Conservation (phyloP, 2,329 filamentous ascomycete species). For the Aspergillus tamarii region DNA sequence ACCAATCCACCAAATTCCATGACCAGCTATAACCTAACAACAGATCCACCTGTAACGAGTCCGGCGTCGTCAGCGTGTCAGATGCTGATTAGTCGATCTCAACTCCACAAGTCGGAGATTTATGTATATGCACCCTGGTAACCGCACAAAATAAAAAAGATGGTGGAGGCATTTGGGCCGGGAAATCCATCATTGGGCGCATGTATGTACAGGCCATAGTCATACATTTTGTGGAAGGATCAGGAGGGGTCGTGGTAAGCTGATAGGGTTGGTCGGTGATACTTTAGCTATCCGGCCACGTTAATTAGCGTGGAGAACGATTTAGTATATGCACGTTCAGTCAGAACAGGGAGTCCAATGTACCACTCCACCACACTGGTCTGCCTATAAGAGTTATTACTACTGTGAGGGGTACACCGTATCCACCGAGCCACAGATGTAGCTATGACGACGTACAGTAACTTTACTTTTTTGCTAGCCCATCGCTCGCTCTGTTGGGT, state of each 20-base stretch:
- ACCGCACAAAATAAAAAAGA: background rate
- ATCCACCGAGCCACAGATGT: slow-evolving; percentile 1
- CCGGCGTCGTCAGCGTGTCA: slow-evolving; percentile 16
- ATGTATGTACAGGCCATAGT: background rate
- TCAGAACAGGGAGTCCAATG: background rate
- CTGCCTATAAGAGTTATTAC: background rate
- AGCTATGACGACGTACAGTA: background rate
- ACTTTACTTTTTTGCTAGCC: background rate
- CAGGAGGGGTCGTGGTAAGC: background rate
- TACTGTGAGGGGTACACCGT: background rate
- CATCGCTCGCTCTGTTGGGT: background rate
- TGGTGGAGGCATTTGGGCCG: slow-evolving; percentile 1
- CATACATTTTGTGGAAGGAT: background rate
- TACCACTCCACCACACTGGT: background rate
- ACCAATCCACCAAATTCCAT: background rate
- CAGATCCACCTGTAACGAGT: background rate
- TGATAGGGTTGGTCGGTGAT: background rate
- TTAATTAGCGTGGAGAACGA: background rate
- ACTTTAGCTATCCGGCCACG: background rate
- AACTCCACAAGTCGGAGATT: slow-evolving; percentile 1
- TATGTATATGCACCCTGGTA: slow-evolving; percentile 2
- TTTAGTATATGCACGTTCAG: background rate
- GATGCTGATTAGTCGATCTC: slow-evolving; percentile 20
- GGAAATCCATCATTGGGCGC: slow-evolving; percentile 6
- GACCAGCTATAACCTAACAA: background rate